Percentiles rank a stretch among this genome's conserved stretches.
These are phyloP conservation scores for peach (Prunus persica) DNA, from an alignment of 306 rosid genomes.

Conservation along the genomic window Prunus_persica_NCBIv2 NC_034009.1:14169501-14170000, in stretches of 20 bases:
- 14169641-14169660: constrained; percentile 91
- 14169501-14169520: constrained; percentile 61
- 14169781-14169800: constrained; percentile 68
- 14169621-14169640: constrained; percentile 48
- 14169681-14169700: constrained; percentile 72
- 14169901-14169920: too few species aligned
- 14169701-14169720: constrained; percentile 52
- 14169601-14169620: constrained; percentile 63
- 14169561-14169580: constrained; percentile 29
- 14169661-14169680: constrained; percentile 63
- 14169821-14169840: not conserved
- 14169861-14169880: too few species aligned
- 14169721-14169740: constrained; percentile 72
- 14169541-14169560: constrained; percentile 29
- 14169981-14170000: too few species aligned
- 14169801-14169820: constrained; percentile 45
- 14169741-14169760: constrained; percentile 52
- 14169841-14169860: too few species aligned
- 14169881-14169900: too few species aligned
- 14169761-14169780: constrained; percentile 61
- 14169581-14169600: constrained; percentile 54
- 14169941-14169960: too few species aligned
- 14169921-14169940: too few species aligned
- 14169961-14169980: too few species aligned
- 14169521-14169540: constrained; percentile 38